These are phyloP conservation scores for Thraustochytrium sp. DNA, from an alignment of 352 stramenopile species.

Conservation along the genomic window DNA sequence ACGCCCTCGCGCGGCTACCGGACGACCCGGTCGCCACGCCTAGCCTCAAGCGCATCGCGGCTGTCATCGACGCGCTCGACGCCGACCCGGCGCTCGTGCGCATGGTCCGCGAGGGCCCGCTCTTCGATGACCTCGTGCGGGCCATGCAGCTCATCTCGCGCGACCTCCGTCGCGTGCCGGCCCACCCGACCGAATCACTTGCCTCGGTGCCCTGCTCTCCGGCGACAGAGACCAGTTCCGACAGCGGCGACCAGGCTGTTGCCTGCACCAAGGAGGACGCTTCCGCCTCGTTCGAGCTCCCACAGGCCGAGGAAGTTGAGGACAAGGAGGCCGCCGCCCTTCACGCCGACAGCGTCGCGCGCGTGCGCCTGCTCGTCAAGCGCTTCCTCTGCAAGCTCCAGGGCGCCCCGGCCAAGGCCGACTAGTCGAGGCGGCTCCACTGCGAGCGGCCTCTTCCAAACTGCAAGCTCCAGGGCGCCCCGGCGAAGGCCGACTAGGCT, in stretches of 20 bases:
- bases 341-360: neutral
- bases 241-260: too few species aligned
- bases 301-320: neutral
- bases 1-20: neutral
- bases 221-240: neutral
- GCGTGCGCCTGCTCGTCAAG: neutral
- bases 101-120: neutral
- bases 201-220: neutral
- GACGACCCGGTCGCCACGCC: neutral
- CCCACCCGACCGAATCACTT: neutral
- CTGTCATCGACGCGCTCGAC: neutral
- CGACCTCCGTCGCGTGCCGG: too few species aligned
- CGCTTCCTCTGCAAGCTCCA: constrained; percentile 18
- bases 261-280: neutral
- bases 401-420: neutral
- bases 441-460: neutral
- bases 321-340: neutral
- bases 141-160: neutral
- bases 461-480: neutral
- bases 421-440: neutral
- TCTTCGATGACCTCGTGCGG: neutral
- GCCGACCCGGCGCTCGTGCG: neutral
- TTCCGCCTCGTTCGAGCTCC: neutral
- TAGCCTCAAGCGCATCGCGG: neutral
- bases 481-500: neutral